Evolutionary conservation across 192 early-diverging fungal genomes (phyloP), one percentile per base, ranked within the genome.

Genomic region (Coemansia umbellata): DNA sequence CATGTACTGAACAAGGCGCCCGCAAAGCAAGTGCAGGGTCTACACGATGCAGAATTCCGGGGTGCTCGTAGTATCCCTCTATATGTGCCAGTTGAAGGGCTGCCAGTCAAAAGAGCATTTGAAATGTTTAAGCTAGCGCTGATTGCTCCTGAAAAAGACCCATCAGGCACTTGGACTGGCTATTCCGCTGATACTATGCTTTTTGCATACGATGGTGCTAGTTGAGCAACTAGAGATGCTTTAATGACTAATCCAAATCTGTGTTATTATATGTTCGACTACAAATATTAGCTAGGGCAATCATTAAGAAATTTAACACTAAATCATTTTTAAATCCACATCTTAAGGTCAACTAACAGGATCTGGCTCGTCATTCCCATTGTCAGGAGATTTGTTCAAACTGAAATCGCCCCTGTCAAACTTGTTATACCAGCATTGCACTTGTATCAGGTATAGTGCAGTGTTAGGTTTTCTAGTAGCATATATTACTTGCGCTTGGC

Each of bases 141-240:
- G 39, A 65, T 65, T 32, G 69, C 56, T 7, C 62, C 62, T 13
- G 56, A 72, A 35, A 60, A 30, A n/a, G 55, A 58, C 24, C 17
- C 31, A 24, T 22, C 43, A 5, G 69, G 62, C 10, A 19, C 17
- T 8, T 56, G 69, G 62, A 53, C 24, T 3, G 35, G 31, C 4
- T 72, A 60, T 28, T 60, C 62, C 18, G 62, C 55, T n/a, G 62
- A 52, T 6, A 65, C 57, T 11, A 72, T 72, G 62, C 37, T 72
- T 0, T 60, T 64, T 64, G 62, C 57, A 3, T 65, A 53, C 24
- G 59, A 58, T 33, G 50, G 45, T 22, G 50, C 55, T 7, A 50
- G 40, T 22, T 42, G 21, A 42, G 24, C 21, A 22, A 2, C 33
- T n/a, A n/a, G n/a, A n/a, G n/a, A n/a, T n/a, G n/a, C n/a, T n/a